phyloP scores from a whole-genome alignment of 306 rosid genomes.

The Cotoneaster glaucophyllus region DNA sequence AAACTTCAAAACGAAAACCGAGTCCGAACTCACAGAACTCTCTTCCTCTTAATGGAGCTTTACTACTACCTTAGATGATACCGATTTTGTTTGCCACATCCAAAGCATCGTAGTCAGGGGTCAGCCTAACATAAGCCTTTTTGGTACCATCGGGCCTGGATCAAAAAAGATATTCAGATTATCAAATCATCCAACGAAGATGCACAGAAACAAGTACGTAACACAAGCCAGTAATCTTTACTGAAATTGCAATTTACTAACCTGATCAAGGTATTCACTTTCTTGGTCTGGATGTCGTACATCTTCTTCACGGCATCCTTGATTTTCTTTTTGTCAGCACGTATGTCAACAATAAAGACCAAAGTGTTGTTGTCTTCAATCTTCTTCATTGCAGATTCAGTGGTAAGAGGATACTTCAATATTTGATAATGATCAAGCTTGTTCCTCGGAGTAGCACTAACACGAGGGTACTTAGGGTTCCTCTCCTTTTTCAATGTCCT shows the following conservation, averaged over 20 bases:
- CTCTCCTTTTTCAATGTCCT: conserved; percentile 62
- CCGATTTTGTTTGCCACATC: conserved; percentile 94
- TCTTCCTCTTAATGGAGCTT: neutral
- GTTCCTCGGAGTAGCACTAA: conserved; percentile 79
- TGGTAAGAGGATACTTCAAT: conserved; percentile 72
- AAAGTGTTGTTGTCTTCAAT: conserved; percentile 84
- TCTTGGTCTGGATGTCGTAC: conserved; percentile 86
- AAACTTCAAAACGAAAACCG: neutral
- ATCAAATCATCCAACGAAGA: neutral
- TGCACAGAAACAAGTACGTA: neutral
- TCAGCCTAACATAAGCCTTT: conserved; percentile 85
- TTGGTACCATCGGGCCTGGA: conserved; percentile 94
- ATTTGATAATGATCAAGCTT: conserved; percentile 82
- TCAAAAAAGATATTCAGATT: neutral
- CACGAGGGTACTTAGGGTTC: conserved; percentile 77
- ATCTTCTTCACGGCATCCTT: conserved; percentile 79
- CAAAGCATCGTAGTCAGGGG: conserved; percentile 79
- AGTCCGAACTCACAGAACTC: neutral
- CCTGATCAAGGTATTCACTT: conserved; percentile 89
- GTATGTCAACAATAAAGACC: conserved; percentile 78
- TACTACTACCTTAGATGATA: conserved; percentile 44
- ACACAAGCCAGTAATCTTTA: neutral
- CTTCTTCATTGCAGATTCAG: conserved; percentile 88
- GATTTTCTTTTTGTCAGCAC: conserved; percentile 87
- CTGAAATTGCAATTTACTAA: conserved; percentile 8